Evolutionary conservation across 2,329 filamentous ascomycete genomes (phyloP).

Genomic region (Penicillium oxalicum): DNA sequence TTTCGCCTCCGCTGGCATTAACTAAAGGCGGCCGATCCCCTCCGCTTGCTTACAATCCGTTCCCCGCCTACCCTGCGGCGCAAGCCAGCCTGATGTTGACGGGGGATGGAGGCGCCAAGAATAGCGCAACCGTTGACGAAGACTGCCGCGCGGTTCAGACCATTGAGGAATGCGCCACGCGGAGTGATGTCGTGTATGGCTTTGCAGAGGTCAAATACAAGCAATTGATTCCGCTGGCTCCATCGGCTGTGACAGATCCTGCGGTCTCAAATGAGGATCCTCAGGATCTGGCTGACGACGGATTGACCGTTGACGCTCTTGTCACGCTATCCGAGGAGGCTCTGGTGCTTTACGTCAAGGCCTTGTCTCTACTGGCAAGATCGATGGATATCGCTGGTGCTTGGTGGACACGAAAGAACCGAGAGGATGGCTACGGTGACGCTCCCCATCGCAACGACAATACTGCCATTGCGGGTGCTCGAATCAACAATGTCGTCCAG

Average conservation of each 20-base stretch:
- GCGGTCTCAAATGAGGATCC: conserved; percentile 33
- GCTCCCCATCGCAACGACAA: conserved; percentile 40
- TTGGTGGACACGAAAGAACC: conserved; percentile 81
- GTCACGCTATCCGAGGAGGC: conserved; percentile 89
- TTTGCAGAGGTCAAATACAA: conserved; percentile 99
- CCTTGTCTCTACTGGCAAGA: conserved; percentile 79
- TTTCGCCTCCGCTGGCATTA: conserved; percentile 44
- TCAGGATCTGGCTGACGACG: conserved; percentile 55
- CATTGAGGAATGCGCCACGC: conserved; percentile 86
- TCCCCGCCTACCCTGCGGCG: conserved; percentile 74
- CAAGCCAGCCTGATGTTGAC: conserved; percentile 62
- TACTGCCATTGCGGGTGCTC: conserved; percentile 52
- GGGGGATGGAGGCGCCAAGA: conserved; percentile 55
- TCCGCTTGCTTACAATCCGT: conserved; percentile 56
- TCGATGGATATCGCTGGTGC: conserved; percentile 90
- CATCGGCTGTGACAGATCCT: conserved; percentile 49
- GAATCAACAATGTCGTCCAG: conserved; percentile 90
- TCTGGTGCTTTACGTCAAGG: conserved; percentile 92
- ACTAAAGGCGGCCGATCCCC: conserved; percentile 44
- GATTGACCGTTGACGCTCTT: conserved; percentile 77
- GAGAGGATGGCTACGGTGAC: conserved; percentile 53
- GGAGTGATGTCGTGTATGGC: conserved; percentile 92
- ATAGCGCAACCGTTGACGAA: conserved; percentile 62
- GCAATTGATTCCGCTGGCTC: conserved; percentile 84
- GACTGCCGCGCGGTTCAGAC: conserved; percentile 70